A percentile compares a stretch with the other conserved stretches of the same genome.
Conservation (phyloP, 306 rosid genomes). For the Ceratonia siliqua region DNA sequence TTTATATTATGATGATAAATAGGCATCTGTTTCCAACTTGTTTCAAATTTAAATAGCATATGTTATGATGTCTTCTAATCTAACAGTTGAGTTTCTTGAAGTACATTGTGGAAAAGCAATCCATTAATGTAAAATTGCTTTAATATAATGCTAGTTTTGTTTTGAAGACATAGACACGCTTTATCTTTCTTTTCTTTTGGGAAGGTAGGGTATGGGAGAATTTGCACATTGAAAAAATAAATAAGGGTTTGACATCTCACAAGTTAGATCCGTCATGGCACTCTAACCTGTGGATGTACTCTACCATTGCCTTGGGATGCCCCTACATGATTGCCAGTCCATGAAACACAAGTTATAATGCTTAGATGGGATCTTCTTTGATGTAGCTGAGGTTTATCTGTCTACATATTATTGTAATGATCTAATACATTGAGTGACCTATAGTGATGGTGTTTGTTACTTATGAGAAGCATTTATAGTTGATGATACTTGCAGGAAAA, state of each 20-base stretch:
- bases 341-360: not conserved
- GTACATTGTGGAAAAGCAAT: not conserved
- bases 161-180: not conserved
- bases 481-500: slow-evolving; percentile 62
- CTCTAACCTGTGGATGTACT: not conserved
- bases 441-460: slow-evolving; percentile 18
- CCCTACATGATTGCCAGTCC: not conserved
- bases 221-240: not conserved
- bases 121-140: not conserved
- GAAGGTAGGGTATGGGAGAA: not conserved
- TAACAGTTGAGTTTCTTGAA: not conserved
- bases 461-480: slow-evolving; percentile 33
- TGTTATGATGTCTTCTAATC: not conserved
- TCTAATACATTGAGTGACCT: slow-evolving; percentile 19
- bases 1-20: not conserved
- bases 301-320: not conserved
- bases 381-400: slow-evolving; percentile 10
- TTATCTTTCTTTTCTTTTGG: not conserved
- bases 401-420: slow-evolving; percentile 10
- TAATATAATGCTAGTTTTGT: not conserved
- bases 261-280: not conserved
- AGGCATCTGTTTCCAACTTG: not conserved
- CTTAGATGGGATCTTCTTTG: not conserved
- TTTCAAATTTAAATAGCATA: not conserved
- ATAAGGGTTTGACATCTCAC: not conserved